Conservation (phyloP, 208 protist genomes). For the Hexamita inflata region DNA sequence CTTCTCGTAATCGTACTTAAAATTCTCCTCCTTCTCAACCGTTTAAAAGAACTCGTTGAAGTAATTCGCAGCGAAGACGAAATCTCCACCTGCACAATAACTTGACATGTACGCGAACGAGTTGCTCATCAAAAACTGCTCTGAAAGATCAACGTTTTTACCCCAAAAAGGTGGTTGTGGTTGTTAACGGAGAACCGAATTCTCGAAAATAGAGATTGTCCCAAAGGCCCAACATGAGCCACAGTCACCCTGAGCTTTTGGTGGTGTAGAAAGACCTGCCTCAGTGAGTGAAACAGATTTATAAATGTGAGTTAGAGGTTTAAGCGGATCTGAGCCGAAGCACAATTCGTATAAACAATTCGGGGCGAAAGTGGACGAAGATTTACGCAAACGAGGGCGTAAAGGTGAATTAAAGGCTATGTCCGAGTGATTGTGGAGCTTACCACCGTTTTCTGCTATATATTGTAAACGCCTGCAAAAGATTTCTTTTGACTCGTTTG, state of each 20-base stretch:
- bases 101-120: background rate
- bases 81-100: background rate
- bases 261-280: background rate
- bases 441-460: background rate
- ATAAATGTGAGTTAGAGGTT: background rate
- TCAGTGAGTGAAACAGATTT: background rate
- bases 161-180: background rate
- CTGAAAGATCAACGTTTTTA: background rate
- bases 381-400: background rate
- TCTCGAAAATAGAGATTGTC: background rate
- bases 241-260: background rate
- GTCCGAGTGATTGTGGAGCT: background rate
- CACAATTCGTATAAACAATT: background rate
- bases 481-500: background rate
- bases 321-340: background rate
- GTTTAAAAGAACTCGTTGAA: background rate
- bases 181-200: background rate
- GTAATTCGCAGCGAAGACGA: background rate
- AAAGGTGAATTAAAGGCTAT: background rate
- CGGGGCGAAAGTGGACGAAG: background rate
- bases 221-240: background rate
- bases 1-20: background rate
- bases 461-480: background rate
- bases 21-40: background rate
- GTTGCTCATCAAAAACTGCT: background rate